A percentile compares a stretch with the other conserved stretches of the same genome.
phyloP scores from a whole-genome alignment of 345 rosid genomes.

The Barbarea vulgaris region DNA sequence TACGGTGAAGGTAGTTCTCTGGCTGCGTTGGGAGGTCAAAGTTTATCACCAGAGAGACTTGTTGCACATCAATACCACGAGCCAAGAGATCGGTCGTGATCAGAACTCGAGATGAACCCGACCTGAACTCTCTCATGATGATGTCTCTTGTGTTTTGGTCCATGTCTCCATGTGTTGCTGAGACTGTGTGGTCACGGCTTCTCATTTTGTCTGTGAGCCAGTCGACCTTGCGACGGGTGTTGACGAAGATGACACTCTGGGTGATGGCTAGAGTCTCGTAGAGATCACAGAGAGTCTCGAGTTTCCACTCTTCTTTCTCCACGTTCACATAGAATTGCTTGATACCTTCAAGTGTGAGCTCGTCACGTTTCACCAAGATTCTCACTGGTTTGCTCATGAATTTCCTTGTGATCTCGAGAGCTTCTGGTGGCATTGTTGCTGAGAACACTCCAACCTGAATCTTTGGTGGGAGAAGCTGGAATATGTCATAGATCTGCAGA shows the following conservation, averaged over 20 bases:
- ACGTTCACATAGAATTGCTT: conserved; percentile 55
- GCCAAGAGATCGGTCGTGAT: conserved; percentile 62
- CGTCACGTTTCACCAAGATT: conserved; percentile 58
- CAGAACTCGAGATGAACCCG: conserved; percentile 61
- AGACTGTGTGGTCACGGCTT: conserved; percentile 58
- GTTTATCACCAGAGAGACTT: conserved; percentile 56
- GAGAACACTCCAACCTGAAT: conserved; percentile 64
- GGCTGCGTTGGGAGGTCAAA: conserved; percentile 61
- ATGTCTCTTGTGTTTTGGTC: conserved; percentile 61
- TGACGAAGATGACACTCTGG: conserved; percentile 57
- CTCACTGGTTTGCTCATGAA: conserved; percentile 60
- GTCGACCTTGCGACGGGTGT: conserved; percentile 63
- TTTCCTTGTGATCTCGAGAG: conserved; percentile 55
- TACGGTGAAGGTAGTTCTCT: conserved; percentile 59
- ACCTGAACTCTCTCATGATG: conserved; percentile 56
- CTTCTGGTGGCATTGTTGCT: conserved; percentile 66
- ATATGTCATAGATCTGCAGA: conserved; percentile 52
- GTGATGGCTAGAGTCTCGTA: conserved; percentile 65
- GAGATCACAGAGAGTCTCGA: conserved; percentile 70
- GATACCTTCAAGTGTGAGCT: conserved; percentile 59
- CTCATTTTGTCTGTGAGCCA: conserved; percentile 60
- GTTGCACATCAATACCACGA: conserved; percentile 63
- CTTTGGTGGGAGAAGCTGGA: conserved; percentile 55
- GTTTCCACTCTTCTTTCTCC: conserved; percentile 73
- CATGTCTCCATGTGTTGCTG: conserved; percentile 61